Evolutionary conservation across 148 eudicot species (phyloP), one percentile per base, ranked within the genome.

Genomic region (Rhododendron henanense): DNA sequence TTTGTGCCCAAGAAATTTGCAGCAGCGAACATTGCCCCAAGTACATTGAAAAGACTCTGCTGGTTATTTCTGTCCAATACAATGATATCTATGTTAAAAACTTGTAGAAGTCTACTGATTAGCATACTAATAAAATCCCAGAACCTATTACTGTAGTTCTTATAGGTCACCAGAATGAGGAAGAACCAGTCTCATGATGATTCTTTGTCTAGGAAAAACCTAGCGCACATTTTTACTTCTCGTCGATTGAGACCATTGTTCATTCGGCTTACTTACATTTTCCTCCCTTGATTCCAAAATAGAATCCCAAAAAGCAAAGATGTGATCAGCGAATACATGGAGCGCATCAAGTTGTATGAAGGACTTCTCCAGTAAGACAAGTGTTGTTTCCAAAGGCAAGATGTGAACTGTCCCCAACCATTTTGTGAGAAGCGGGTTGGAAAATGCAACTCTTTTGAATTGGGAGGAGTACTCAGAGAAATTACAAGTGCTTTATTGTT

Each of bases 391-490:
- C 75, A 69, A 69, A 69, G 75, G 75, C 75, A 69, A 11, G 37
- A 28, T 88, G 85, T 93, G 87, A 91, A 96, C 71, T 96, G 98
- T 76, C 89, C 94, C 98, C 98, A 94, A 79, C 92, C 94, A 84
- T 87, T 93, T 85, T 89, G 93, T 59, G 98, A 76, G 83, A 90
- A 96, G 21, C 86, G 93, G 7, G 92, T 90, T 11, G 85, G 86
- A 75, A 96, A 96, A 41, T 87, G 90, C 55, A 93, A 88, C 37
- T 69, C 75, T 69, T 13, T 11, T 28, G 37, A 28, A 69, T 28
- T 13, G 5, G 35, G 75, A 73, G 98, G 98, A 77, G 53, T 13
- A 69, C 75, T 69, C 16, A 25, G 37, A 4, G 35, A 28, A 69
- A 3, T 69, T 69, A 28, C 37, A 13, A 69, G 75, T 69, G 75